phyloP scores from a whole-genome alignment of 768 basidiomycete genomes.

The Trametes punicea region DNA sequence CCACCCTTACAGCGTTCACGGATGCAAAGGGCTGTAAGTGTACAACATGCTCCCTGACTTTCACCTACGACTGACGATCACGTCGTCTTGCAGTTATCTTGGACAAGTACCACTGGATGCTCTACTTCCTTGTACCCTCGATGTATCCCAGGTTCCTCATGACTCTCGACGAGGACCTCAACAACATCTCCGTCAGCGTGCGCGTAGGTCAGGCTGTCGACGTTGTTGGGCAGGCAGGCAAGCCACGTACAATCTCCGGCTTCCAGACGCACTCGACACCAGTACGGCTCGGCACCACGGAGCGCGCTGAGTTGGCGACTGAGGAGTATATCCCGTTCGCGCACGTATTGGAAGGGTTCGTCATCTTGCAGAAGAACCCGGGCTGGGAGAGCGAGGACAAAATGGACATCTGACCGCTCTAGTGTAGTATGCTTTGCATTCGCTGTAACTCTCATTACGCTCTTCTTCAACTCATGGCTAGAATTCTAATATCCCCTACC shows the following conservation, averaged over 20 bases:
- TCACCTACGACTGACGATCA: background rate
- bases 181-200: slow-evolving; percentile 84
- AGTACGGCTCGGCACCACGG: slow-evolving; percentile 90
- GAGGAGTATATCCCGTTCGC: slow-evolving; percentile 94
- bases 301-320: slow-evolving; percentile 93
- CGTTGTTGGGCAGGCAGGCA: slow-evolving; percentile 96
- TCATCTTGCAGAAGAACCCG: slow-evolving; percentile 89
- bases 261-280: slow-evolving; percentile 99
- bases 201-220: slow-evolving; percentile 97
- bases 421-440: slow-evolving; percentile 19
- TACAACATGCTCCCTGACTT: background rate
- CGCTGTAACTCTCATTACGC: slow-evolving; percentile 18
- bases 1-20: slow-evolving; percentile 88
- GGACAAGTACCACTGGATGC: slow-evolving; percentile 98
- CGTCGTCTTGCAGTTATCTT: slow-evolving; percentile 65
- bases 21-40: slow-evolving; percentile 89
- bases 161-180: slow-evolving; percentile 89
- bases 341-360: slow-evolving; percentile 88
- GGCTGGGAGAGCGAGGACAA: slow-evolving; percentile 85
- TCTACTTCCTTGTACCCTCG: slow-evolving; percentile 91
- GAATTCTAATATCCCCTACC: no score
- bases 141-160: slow-evolving; percentile 99
- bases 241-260: slow-evolving; percentile 92
- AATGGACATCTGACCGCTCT: slow-evolving; percentile 48
- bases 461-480: background rate